phyloP scores from a whole-genome alignment of 2,329 filamentous ascomycete genomes.

The Fonsecaea erecta region DNA sequence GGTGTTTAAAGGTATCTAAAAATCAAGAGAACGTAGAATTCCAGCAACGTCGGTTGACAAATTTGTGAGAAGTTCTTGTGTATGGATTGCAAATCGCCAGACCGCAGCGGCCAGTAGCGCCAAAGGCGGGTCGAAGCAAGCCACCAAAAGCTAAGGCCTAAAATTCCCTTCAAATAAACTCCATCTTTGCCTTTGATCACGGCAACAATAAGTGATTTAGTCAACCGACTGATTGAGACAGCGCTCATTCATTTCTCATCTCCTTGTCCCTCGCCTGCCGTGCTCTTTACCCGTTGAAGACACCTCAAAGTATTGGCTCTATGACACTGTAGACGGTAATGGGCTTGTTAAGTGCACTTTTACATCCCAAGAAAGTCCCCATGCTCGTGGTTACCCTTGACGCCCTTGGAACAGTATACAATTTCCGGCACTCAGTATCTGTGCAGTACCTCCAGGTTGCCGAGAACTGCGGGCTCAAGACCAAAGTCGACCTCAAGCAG shows the following conservation, averaged over 20 bases:
- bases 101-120: background rate
- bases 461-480: constrained; percentile 43
- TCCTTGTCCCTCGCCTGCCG: too few relatives aligned
- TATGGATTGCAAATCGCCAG: constrained; percentile 18
- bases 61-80: constrained; percentile 7
- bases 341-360: constrained; percentile 17
- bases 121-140: constrained; percentile 9
- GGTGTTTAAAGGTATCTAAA: background rate
- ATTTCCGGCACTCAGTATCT: constrained; percentile 47
- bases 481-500: constrained; percentile 33
- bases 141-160: background rate
- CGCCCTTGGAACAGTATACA: constrained; percentile 52
- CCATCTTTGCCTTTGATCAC: constrained; percentile 2
- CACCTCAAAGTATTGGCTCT: background rate
- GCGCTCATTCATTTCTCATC: background rate
- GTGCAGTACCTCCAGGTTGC: constrained; percentile 49
- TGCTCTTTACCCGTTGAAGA: background rate
- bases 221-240: too few relatives aligned
- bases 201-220: constrained; percentile 1
- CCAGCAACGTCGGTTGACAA: constrained; percentile 17
- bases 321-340: constrained; percentile 2
- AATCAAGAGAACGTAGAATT: constrained; percentile 14
- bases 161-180: background rate
- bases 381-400: constrained; percentile 51
- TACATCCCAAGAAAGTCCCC: constrained; percentile 15